Evolutionary conservation across 305 asterid genomes (phyloP).

Genomic region (Fraxinus floribunda): DNA sequence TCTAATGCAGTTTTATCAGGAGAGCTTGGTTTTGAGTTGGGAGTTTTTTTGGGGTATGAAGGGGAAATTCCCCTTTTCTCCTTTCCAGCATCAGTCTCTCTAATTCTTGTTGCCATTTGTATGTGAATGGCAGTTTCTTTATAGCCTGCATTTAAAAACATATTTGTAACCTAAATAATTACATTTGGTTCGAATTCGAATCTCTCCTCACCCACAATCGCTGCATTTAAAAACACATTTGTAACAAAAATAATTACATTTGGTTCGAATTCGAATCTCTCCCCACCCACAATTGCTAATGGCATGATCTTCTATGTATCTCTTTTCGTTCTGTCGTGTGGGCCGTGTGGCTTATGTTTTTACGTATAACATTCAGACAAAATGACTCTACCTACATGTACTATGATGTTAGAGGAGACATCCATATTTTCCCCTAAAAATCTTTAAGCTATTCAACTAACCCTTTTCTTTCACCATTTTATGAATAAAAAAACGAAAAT

Average conservation of each 20-base stretch:
- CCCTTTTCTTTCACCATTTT: not conserved
- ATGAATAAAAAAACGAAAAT: not conserved
- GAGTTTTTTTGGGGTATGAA: conserved; percentile 27
- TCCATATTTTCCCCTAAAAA: not conserved
- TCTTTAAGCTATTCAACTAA: not conserved
- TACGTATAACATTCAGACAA: not conserved
- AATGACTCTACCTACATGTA: not conserved
- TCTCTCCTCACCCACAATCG: not conserved
- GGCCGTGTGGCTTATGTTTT: not conserved
- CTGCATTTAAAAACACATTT: too few species aligned
- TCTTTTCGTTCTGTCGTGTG: not conserved
- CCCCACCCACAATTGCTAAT: not conserved
- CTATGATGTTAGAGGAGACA: not conserved
- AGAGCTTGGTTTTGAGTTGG: conserved; percentile 29
- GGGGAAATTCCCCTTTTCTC: conserved; percentile 52
- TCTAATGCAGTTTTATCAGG: conserved; percentile 27
- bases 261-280: not conserved
- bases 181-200: not conserved
- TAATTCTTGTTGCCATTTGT: conserved; percentile 48
- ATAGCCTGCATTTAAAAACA: not conserved
- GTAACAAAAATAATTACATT: too few species aligned
- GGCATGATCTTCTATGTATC: not conserved
- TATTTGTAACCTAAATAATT: not conserved
- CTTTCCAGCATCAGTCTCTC: conserved; percentile 32
- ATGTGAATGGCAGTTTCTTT: not conserved